Evolutionary conservation across 176 grass and related monocot genomes (phyloP), one percentile per base, ranked within the genome.

Genomic region (Triticum timopheevii): DNA sequence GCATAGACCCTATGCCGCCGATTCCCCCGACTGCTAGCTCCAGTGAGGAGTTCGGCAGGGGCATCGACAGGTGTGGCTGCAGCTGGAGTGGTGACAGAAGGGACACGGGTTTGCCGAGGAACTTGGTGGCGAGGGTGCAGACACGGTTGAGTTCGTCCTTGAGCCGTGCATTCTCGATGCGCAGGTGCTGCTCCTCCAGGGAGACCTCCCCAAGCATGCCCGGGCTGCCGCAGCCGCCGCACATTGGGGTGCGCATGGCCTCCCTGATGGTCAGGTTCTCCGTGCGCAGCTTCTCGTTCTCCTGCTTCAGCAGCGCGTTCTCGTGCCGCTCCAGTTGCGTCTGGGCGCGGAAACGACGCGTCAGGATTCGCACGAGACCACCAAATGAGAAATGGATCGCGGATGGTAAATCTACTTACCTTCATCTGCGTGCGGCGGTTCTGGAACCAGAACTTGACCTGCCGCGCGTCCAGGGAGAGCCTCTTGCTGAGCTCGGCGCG

Each of bases 391-490:
- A 72, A 20, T 25, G 56, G 35, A n/a, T 52, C 9, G 77, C 4
- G 50, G 5, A 62, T 50, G 15, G 20, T 52, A 19, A 23, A 39
- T 61, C 47, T 84, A 54, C 28, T 30, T 30, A 30, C 96, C 92
- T 98, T 98, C 96, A 98, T 96, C 85, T 98, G 96, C 4, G 96
- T 98, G 27, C 96, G 86, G 2, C 96, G 87, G 33, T 98, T 98
- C 92, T 98, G 96, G 79, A 98, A 98, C 96, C 96, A 98, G 86
- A 98, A 98, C 93, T 98, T 98, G 88, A 98, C 93, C 92, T 98
- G 96, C 13, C 96, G 96, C 64, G 74, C 78, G 40, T 98, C 96
- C 66, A 98, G 86, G 84, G 86, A 91, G 34, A 98, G 92, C 25
- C 93, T 13, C 59, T 66, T 92, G 89, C 96, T 98, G 78, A 98